Evolutionary conservation across 768 basidiomycete species (phyloP), one percentile per base, ranked within the genome.

Genomic region (Termitomyces sp.): DNA sequence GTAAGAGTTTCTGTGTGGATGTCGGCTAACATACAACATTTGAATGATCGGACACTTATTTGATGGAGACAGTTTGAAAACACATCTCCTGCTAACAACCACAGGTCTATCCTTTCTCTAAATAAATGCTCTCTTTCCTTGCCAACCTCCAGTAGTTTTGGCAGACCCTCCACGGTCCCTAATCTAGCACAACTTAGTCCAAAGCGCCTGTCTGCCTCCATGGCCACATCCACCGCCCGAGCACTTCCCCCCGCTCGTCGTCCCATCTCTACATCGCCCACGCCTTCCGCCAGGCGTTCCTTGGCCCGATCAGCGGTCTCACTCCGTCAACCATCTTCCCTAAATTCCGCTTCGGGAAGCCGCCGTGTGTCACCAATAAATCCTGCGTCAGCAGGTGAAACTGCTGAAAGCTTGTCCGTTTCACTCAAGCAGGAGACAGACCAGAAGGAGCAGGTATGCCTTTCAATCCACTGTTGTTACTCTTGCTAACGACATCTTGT

Each of bases 341-440:
- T 83, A 33, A 78, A 76, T 55, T 72, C 83, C 5, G 68, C 76
- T 24, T 68, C 77, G 36, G 68, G 72, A 27, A 71, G 78, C 37
- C 80, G 88, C 46, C 81, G 86, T 31, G 71, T 79, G 18, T 79
- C 83, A 24, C 49, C 79, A 37, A 15, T 41, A 44, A 86, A 82
- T 69, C 65, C 76, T 12, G 68, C 69, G 27, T 61, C 67, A 34
- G 73, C 75, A 65, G 75, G 74, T 55, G 86, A 88, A 55, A 74
- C 78, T 9, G 75, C 77, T 49, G 87, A 89, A 55, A 71, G 78
- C 30, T 76, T 91, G 36, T 74, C 81, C 12, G 81, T 80, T 36
- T 83, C 85, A 33, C 77, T 92, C 60, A 89, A 85, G 70, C 80
- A 84, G 52, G 91, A 93, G 70, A 89, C 87, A 15, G 89, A 92